Evolutionary conservation across 345 rosid genomes (phyloP).

Genomic region (Arabidopsis arenosa): DNA sequence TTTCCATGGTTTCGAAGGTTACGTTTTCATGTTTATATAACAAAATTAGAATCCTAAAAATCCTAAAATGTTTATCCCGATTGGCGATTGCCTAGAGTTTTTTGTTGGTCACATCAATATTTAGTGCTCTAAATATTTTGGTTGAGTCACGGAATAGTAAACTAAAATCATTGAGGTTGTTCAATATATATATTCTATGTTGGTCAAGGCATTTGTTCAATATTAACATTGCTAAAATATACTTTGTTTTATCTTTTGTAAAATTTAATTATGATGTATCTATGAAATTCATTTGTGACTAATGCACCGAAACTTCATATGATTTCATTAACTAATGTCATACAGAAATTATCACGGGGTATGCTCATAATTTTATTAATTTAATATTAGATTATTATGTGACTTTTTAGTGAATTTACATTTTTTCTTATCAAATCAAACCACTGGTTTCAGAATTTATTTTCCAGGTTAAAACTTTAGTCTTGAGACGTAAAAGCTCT

Average conservation of each 20-base stretch:
- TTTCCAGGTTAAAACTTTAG: background rate
- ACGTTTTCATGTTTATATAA: background rate
- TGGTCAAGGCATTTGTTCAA: background rate
- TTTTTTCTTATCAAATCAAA: background rate
- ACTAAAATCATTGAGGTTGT: conserved; percentile 11
- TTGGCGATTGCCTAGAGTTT: background rate
- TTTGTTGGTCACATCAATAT: conserved; percentile 16
- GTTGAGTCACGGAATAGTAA: conserved; percentile 22
- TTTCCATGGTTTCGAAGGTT: background rate
- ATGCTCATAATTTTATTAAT: background rate
- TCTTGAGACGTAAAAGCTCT: conserved; percentile 29
- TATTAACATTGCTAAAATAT: conserved; percentile 8
- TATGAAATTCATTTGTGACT: background rate
- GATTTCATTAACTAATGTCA: background rate
- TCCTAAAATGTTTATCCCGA: background rate
- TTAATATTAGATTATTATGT: background rate
- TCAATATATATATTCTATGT: background rate
- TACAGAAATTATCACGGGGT: background rate
- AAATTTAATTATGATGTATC: background rate
- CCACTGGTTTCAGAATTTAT: background rate
- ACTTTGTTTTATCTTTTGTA: background rate
- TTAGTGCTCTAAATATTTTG: conserved; percentile 4
- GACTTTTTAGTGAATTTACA: background rate
- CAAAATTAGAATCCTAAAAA: background rate
- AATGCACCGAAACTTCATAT: background rate